Evolutionary conservation across 768 basidiomycete genomes (phyloP).

Genomic region (Leccinellum albellum): DNA sequence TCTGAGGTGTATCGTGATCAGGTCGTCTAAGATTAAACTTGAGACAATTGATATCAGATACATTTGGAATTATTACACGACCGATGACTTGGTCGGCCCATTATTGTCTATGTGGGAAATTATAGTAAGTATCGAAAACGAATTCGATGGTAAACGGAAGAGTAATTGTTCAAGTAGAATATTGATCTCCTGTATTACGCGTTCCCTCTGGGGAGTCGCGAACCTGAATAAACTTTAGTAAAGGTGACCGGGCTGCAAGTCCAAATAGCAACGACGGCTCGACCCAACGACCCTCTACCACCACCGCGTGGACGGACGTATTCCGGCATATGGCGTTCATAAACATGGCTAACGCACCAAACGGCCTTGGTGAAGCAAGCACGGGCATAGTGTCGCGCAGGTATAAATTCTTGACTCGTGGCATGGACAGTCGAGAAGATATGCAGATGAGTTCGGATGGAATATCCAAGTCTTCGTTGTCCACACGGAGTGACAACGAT

Average conservation of each 20-base stretch:
- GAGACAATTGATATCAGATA: neutral
- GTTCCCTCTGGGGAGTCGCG: slow-evolving; percentile 7
- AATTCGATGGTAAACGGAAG: neutral
- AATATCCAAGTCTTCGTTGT: slow-evolving; percentile 57
- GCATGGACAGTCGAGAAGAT: slow-evolving; percentile 47
- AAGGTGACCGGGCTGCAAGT: slow-evolving; percentile 13
- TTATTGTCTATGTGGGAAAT: neutral
- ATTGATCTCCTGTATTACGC: neutral
- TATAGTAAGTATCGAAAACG: slow-evolving; percentile 1
- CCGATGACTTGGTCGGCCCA: slow-evolving; percentile 1
- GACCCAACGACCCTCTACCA: slow-evolving; percentile 28
- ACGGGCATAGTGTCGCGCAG: slow-evolving; percentile 40
- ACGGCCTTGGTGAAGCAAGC: slow-evolving; percentile 23
- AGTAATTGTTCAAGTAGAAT: slow-evolving; percentile 6
- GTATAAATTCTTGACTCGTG: slow-evolving; percentile 44
- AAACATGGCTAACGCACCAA: slow-evolving; percentile 37
- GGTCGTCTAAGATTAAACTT: neutral
- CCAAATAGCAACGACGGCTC: slow-evolving; percentile 11
- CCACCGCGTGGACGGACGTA: slow-evolving; percentile 11
- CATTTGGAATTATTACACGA: neutral
- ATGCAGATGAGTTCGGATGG: slow-evolving; percentile 57
- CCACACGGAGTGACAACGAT: slow-evolving; percentile 47
- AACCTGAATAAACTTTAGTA: slow-evolving; percentile 13
- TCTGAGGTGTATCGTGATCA: neutral
- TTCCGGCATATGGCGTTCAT: slow-evolving; percentile 3